Evolutionary conservation across 257 asterid genomes (phyloP), one percentile per base, ranked within the genome.

Genomic region (Paulownia fortunei): DNA sequence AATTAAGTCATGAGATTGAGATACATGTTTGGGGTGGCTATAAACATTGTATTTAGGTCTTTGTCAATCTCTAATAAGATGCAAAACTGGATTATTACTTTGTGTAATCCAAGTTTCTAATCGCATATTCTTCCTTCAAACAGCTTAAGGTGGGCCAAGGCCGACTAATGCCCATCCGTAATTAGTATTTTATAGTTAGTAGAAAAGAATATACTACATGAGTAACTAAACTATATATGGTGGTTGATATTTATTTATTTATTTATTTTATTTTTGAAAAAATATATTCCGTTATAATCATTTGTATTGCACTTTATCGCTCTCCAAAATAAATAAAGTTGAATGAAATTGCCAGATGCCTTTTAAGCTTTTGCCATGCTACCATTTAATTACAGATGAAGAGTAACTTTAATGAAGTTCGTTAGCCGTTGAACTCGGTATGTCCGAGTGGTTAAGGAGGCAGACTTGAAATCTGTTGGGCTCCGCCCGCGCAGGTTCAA

Each of bases 401-500:
- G n/a, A n/a, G n/a, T n/a, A n/a, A n/a, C n/a, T n/a, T n/a, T n/a
- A n/a, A n/a, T n/a, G n/a, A n/a, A n/a, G n/a, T n/a, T n/a, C n/a
- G n/a, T n/a, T n/a, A n/a, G n/a, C n/a, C n/a, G 8, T 0, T 4
- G 3, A 0, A 5, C 10, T 51, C 58, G 24, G 58, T 51, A 51
- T 51, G 58, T 51, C 58, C 58, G 58, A 51, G 58, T 51, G 58
- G 58, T 51, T 6, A 51, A 51, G 58, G 58, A 51, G 58, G n/a
- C 58, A 51, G 58, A 51, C 58, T 51, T 51, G 58, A 51, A 51
- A 51, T 51, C n/a, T n/a, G n/a, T n/a, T n/a, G n/a, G n/a, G n/a
- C n/a, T n/a, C n/a, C n/a, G n/a, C n/a, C n/a, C n/a, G 58, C 58
- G 58, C 58, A 51, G 58, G 58, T 51, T 51, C 58, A 5, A 51